Evolutionary conservation across 2,329 filamentous ascomycete species (phyloP).

Genomic region (Ambrosiella xylebori): DNA sequence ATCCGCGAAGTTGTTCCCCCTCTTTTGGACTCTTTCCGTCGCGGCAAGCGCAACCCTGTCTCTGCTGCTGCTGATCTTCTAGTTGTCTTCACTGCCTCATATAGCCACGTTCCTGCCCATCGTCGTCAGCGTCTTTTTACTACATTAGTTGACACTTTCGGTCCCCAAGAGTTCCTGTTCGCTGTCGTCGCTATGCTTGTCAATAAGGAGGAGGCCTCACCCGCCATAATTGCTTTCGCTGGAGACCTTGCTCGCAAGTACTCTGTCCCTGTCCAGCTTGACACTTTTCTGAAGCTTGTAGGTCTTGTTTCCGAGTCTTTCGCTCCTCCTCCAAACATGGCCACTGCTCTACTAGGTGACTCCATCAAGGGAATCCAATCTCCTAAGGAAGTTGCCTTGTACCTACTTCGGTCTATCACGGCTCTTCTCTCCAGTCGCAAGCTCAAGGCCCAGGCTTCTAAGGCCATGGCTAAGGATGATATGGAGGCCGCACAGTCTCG

Average conservation of each 20-base stretch:
- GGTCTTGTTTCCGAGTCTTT: slow-evolving; percentile 60
- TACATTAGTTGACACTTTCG: slow-evolving; percentile 70
- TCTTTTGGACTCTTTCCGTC: slow-evolving; percentile 67
- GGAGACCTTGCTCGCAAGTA: slow-evolving; percentile 58
- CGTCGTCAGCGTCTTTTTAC: slow-evolving; percentile 68
- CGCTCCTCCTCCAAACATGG: slow-evolving; percentile 55
- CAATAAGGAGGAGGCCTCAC: slow-evolving; percentile 56
- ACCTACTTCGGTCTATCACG: slow-evolving; percentile 39
- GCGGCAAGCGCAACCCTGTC: slow-evolving; percentile 60
- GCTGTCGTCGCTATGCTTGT: slow-evolving; percentile 76
- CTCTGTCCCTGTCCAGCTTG: slow-evolving; percentile 55
- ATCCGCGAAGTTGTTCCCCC: slow-evolving; percentile 89
- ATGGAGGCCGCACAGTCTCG: slow-evolving; percentile 50
- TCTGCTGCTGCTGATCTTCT: slow-evolving; percentile 75
- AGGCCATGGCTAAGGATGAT: slow-evolving; percentile 42
- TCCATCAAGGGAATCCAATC: slow-evolving; percentile 19
- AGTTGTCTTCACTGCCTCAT: slow-evolving; percentile 90
- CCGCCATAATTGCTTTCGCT: slow-evolving; percentile 57
- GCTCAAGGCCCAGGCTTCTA: slow-evolving; percentile 36
- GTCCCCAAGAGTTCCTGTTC: slow-evolving; percentile 72
- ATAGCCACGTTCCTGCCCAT: slow-evolving; percentile 85
- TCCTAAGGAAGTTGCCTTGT: slow-evolving; percentile 32
- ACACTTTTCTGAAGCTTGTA: slow-evolving; percentile 61
- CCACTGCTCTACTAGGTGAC: slow-evolving; percentile 49
- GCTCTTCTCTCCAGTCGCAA: slow-evolving; percentile 40